A percentile compares a stretch with the other conserved stretches of the same genome.
These are phyloP conservation scores for Closterium sp. DNA, from an alignment of 139 green algal genomes.

Conservation along the genomic window DNA sequence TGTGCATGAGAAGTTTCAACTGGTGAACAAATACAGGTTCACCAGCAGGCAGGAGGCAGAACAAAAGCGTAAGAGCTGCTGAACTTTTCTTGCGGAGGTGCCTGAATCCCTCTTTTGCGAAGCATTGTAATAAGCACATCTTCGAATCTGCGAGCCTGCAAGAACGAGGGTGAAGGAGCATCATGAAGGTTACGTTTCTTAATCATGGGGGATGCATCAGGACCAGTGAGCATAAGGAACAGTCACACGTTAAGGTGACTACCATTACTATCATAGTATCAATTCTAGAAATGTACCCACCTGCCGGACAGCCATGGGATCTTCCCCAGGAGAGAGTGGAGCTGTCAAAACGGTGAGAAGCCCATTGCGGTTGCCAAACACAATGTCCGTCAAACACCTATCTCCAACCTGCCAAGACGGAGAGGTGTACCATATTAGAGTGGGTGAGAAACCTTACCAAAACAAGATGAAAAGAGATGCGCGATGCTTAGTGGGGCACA, in stretches of 20 bases:
- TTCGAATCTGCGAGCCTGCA: neutral
- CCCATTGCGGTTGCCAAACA: slow-evolving; percentile 53
- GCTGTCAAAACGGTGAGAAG: slow-evolving; percentile 48
- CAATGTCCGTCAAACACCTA: slow-evolving; percentile 52
- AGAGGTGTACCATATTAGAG: neutral
- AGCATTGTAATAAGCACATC: neutral
- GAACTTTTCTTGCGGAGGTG: too few species aligned
- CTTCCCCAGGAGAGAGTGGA: slow-evolving; percentile 11
- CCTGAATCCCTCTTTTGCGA: neutral
- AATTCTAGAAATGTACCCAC: neutral
- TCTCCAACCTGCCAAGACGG: slow-evolving; percentile 42
- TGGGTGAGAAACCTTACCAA: too few species aligned
- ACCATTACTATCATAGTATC: too few species aligned
- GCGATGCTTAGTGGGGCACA: too few species aligned
- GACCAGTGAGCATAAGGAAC: too few species aligned
- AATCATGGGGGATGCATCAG: too few species aligned
- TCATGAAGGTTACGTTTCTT: neutral
- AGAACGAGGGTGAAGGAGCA: neutral
- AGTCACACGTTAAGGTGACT: too few species aligned
- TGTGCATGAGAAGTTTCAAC: too few species aligned
- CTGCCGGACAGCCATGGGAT: slow-evolving; percentile 39
- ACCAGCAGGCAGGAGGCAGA: neutral
- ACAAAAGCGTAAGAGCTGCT: neutral
- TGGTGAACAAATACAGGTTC: neutral
- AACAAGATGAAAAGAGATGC: too few species aligned